These are phyloP conservation scores for Mortierella sp. DNA, from an alignment of 371 early-diverging fungal genomes.

Conservation along the genomic window DNA sequence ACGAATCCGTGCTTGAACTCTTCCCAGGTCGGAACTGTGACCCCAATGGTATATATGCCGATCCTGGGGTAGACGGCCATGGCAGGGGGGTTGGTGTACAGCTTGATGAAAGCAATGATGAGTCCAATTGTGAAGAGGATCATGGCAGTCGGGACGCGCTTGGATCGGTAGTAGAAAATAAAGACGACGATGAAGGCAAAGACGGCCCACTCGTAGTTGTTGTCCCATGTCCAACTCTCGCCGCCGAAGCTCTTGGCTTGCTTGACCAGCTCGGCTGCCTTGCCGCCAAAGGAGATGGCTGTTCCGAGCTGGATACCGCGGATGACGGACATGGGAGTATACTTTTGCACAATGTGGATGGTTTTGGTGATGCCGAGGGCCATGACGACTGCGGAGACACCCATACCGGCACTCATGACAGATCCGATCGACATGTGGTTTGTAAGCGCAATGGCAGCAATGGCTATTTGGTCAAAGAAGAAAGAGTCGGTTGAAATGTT, in stretches of 20 bases:
- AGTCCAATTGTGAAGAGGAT: slow-evolving; percentile 83
- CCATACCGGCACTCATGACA: slow-evolving; percentile 86
- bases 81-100: slow-evolving; percentile 42
- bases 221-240: slow-evolving; percentile 73
- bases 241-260: slow-evolving; percentile 60
- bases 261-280: slow-evolving; percentile 76
- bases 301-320: slow-evolving; percentile 94
- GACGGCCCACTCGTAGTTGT: slow-evolving; percentile 84
- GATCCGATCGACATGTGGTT: slow-evolving; percentile 77
- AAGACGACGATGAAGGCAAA: slow-evolving; percentile 79
- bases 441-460: slow-evolving; percentile 87
- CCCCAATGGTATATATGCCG: slow-evolving; percentile 73
- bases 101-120: slow-evolving; percentile 72
- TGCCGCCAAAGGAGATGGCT: slow-evolving; percentile 80
- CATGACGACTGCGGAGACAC: slow-evolving; percentile 77
- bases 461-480: slow-evolving; percentile 65
- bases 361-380: slow-evolving; percentile 82
- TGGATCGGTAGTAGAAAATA: slow-evolving; percentile 71
- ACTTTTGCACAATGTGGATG: slow-evolving; percentile 76
- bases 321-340: slow-evolving; percentile 84
- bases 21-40: slow-evolving; percentile 71
- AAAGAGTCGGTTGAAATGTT: background rate
- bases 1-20: slow-evolving; percentile 82
- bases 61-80: slow-evolving; percentile 60
- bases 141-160: slow-evolving; percentile 81